Conservation (phyloP, 192 early-diverging fungal genomes). For the Backusella luteola region DNA sequence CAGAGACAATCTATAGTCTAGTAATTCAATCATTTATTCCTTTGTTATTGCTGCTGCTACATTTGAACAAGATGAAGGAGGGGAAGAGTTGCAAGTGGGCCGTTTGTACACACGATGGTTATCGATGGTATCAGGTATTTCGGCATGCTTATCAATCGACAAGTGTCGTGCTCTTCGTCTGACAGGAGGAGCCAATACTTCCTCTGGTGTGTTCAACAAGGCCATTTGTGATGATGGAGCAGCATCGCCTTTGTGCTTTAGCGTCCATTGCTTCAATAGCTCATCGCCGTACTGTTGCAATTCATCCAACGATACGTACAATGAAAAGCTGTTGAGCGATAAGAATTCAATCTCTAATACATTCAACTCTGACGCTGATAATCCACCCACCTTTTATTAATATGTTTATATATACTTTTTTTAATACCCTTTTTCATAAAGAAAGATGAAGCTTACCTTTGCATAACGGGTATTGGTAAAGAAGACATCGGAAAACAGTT, state of each 20-base stretch:
- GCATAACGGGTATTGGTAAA: constrained; percentile 92
- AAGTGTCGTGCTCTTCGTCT: constrained; percentile 10
- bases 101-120: background rate
- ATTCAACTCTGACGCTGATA: constrained; percentile 88
- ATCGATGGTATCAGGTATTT: background rate
- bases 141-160: background rate
- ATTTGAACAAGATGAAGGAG: background rate
- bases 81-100: background rate
- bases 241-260: constrained; percentile 10
- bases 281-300: constrained; percentile 75
- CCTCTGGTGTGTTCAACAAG: background rate
- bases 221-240: background rate
- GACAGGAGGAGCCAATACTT: background rate
- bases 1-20: background rate
- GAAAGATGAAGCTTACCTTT: constrained; percentile 42
- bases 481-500: constrained; percentile 91
- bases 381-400: constrained; percentile 66
- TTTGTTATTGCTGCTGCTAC: background rate
- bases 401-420: background rate
- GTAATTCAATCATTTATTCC: background rate
- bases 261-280: constrained; percentile 57
- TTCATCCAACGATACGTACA: constrained; percentile 73
- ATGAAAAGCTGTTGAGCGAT: constrained; percentile 74
- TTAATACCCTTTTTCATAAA: too few relatives aligned
- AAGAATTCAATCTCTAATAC: constrained; percentile 86